Evolutionary conservation across 345 rosid species (phyloP).

Genomic region (Hibiscus trionum): DNA sequence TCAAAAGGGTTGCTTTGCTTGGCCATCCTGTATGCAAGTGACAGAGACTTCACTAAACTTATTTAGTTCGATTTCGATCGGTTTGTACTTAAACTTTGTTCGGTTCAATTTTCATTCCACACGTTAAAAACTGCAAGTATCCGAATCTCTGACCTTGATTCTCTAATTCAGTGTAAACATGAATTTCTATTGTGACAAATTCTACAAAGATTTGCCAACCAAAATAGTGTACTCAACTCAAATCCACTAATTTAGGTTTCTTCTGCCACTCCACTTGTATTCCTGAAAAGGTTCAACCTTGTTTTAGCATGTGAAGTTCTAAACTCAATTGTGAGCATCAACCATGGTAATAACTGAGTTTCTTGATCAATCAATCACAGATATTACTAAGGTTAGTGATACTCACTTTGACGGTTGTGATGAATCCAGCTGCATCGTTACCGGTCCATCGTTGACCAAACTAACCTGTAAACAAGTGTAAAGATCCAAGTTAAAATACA

Average conservation of each 20-base stretch:
- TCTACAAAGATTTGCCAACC: not conserved
- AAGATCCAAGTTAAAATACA: not conserved
- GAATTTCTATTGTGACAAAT: not conserved
- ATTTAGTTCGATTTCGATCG: not conserved
- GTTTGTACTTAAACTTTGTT: too few relatives aligned
- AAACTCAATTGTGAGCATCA: not conserved
- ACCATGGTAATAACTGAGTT: not conserved
- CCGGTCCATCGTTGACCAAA: conserved; percentile 85
- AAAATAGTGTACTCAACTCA: not conserved
- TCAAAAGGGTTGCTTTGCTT: not conserved
- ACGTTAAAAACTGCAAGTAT: too few relatives aligned
- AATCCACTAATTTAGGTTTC: not conserved
- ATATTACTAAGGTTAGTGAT: not conserved
- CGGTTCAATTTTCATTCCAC: too few relatives aligned
- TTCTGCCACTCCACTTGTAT: not conserved
- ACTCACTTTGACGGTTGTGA: conserved; percentile 59
- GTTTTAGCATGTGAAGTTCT: not conserved
- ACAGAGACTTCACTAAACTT: not conserved
- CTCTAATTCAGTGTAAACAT: not conserved
- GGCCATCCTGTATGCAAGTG: not conserved
- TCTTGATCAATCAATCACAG: not conserved
- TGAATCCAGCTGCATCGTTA: conserved; percentile 85
- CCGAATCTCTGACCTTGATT: not conserved
- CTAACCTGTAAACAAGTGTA: conserved; percentile 42
- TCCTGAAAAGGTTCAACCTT: conserved; percentile 11